Conservation (phyloP, 805 yeast genomes). For the Candida golubevii region DNA sequence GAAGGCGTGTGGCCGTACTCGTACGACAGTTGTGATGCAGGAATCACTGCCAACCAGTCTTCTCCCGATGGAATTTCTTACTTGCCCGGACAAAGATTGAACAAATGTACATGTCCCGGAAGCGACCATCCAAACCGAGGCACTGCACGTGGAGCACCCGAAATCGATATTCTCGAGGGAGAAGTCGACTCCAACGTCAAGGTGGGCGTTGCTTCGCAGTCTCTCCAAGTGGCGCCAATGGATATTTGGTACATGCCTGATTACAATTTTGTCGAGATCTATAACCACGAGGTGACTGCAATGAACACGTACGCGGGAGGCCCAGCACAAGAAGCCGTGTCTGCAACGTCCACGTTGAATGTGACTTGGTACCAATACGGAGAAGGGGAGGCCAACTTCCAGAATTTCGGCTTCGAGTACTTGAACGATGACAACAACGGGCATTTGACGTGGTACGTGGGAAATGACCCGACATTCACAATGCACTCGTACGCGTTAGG, state of each 20-base stretch:
- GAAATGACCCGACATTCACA: constrained; percentile 59
- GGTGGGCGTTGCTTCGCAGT: constrained; percentile 30
- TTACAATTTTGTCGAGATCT: constrained; percentile 29
- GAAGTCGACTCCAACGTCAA: constrained; percentile 15
- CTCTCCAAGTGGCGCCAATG: constrained; percentile 42
- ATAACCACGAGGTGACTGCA: constrained; percentile 25
- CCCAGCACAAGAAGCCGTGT: constrained; percentile 37
- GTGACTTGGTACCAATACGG: constrained; percentile 32
- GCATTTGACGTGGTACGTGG: constrained; percentile 33
- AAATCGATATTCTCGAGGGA: constrained; percentile 24
- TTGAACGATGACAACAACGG: constrained; percentile 27
- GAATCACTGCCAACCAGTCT: constrained; percentile 37
- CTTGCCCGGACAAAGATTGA: constrained; percentile 35
- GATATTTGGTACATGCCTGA: constrained; percentile 43
- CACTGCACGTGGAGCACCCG: constrained; percentile 37
- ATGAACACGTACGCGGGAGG: constrained; percentile 39
- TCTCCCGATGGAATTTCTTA: constrained; percentile 37
- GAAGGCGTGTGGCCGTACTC: constrained; percentile 41
- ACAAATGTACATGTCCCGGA: constrained; percentile 30
- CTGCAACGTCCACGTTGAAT: constrained; percentile 33
- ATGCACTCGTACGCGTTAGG: constrained; percentile 69
- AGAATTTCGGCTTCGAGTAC: constrained; percentile 34
- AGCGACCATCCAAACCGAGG: constrained; percentile 37
- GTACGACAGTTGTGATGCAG: constrained; percentile 34
- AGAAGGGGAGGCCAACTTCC: constrained; percentile 22